Base-by-base conservation (phyloP, 2,329 filamentous ascomycete species). In the Aotearoamyces nothofagi region DNA sequence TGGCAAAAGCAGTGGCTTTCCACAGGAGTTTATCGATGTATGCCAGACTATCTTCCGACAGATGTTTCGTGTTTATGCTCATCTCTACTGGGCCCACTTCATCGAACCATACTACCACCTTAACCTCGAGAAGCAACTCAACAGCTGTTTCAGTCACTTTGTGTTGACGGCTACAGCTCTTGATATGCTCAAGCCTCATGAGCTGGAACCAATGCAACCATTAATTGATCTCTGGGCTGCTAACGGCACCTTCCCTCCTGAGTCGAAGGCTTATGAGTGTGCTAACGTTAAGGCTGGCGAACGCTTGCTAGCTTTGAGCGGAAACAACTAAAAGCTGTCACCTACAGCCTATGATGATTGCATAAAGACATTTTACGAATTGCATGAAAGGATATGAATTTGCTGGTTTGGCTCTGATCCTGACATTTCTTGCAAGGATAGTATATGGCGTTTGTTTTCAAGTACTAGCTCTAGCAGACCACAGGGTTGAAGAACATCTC, bases 21-120 rank as follows among this genome's bases (percentile, higher is more conserved):
- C 90, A 3, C 72, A 79, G 39, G 80, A 82, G 40, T 96, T 94
- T 53, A 66, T 87, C 43, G 72, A 78, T 36, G 84, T 93, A 42
- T 90, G 87, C 61, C 84, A 92, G 61, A 78, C 78, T 40, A 90
- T 94, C 46, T 87, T 94, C 61, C 79, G 86, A 45, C 90, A 94
- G 57, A 96, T 98, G 78, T 96, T 98, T 65, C 80, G 90, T 34
- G 87, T 94, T 43, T 98, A 98, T 50, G 78, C 90, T 26, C 90
- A 98, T 55, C 73, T 98, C 36, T 98, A 98, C 63, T 94, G 92
- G 69, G 82, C 86, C 33, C 90, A 98, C 55, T 98, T 82, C 55
- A 60, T 75, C 35, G 78, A 83, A 41, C 79, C 78, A 4, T 83
- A 84, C 55, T 87, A 83, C 56, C 77, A 86, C 52, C 65, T 87